Evolutionary conservation across 2,329 filamentous ascomycete species (phyloP).

Genomic region (Remersonia thermophila): DNA sequence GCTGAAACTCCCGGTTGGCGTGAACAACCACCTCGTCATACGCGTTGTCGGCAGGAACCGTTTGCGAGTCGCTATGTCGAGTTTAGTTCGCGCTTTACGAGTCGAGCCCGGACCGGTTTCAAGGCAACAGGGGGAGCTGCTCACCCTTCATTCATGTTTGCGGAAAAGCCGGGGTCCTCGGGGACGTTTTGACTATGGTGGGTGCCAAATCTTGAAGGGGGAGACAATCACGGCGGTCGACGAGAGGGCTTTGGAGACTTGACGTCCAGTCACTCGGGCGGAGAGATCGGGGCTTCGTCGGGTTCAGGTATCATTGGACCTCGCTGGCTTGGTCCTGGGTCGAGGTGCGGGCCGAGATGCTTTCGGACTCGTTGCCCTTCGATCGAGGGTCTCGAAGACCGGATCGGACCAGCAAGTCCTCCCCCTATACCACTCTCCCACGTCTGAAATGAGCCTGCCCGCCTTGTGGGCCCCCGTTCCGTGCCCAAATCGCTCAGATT

Average conservation of each 20-base stretch:
- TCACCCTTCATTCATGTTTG: slow-evolving; percentile 19
- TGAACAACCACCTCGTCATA: slow-evolving; percentile 47
- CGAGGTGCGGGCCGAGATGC: slow-evolving; percentile 13
- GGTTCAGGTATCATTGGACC: slow-evolving; percentile 15
- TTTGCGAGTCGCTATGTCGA: slow-evolving; percentile 31
- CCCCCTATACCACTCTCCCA: slow-evolving; percentile 18
- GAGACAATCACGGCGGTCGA: slow-evolving; percentile 1
- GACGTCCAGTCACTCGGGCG: slow-evolving; percentile 1
- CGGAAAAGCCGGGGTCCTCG: background rate
- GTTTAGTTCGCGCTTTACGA: slow-evolving; percentile 10
- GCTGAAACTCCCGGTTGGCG: slow-evolving; percentile 54
- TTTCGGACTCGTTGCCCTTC: slow-evolving; percentile 14
- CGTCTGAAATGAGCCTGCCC: slow-evolving; percentile 20
- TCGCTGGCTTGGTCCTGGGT: slow-evolving; percentile 14
- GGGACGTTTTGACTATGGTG: background rate
- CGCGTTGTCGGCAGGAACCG: slow-evolving; percentile 41
- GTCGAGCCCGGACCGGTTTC: background rate
- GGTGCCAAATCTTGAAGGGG: slow-evolving; percentile 5
- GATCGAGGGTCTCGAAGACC: slow-evolving; percentile 10
- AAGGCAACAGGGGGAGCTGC: slow-evolving; percentile 4
- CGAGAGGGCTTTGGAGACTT: slow-evolving; percentile 3
- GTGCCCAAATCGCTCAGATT: slow-evolving; percentile 21
- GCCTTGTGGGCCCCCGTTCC: slow-evolving; percentile 21
- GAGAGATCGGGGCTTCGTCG: slow-evolving; percentile 3
- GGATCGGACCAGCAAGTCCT: slow-evolving; percentile 13